Evolutionary conservation across 116 monocot species (phyloP).

Genomic region (Trichopus zeylanicus): DNA sequence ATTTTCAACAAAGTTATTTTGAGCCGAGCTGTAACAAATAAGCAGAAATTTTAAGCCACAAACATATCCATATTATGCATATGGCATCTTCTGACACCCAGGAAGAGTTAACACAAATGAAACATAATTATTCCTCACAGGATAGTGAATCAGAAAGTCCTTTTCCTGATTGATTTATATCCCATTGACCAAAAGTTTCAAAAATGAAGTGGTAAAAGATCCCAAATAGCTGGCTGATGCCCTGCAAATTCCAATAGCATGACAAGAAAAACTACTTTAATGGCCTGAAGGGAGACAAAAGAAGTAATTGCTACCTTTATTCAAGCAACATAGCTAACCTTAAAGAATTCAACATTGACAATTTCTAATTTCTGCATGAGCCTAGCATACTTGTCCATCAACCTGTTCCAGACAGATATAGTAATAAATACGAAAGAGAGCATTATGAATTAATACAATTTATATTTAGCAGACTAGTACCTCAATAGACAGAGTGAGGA

Average conservation of each 20-base stretch:
- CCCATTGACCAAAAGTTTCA: constrained; percentile 77
- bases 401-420: constrained; percentile 35
- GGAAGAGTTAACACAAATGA: constrained; percentile 6
- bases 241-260: constrained; percentile 47
- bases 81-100: neutral
- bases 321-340: constrained; percentile 35
- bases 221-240: constrained; percentile 89
- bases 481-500: constrained; percentile 87
- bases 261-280: constrained; percentile 13
- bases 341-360: constrained; percentile 88
- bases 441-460: neutral
- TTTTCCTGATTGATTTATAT: constrained; percentile 53
- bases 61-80: neutral
- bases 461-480: constrained; percentile 17
- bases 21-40: constrained; percentile 51
- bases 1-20: constrained; percentile 74
- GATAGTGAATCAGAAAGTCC: constrained; percentile 28
- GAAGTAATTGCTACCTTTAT: neutral
- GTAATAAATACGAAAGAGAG: neutral
- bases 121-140: constrained; percentile 31
- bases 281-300: no score
- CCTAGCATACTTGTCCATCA: constrained; percentile 99
- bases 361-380: constrained; percentile 98
- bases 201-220: constrained; percentile 81
- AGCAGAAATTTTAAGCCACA: constrained; percentile 5